Evolutionary conservation across 768 basidiomycete genomes (phyloP).

Genomic region (Collybia sordida): DNA sequence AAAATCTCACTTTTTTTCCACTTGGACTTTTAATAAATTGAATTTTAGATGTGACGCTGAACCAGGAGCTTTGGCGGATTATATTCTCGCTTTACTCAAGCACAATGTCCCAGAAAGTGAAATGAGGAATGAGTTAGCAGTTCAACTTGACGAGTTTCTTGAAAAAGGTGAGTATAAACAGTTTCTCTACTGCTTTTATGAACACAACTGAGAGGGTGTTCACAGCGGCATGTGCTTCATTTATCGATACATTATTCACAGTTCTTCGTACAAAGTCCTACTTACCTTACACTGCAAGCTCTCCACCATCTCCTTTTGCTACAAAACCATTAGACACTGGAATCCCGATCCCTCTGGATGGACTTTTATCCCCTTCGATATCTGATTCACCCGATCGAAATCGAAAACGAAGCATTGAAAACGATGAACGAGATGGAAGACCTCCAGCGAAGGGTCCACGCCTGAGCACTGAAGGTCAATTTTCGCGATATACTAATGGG

Average conservation of each 20-base stretch:
- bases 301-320: slow-evolving; percentile 39
- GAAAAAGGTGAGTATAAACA: slow-evolving; percentile 66
- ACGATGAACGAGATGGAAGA: slow-evolving; percentile 60
- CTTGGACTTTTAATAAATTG: slow-evolving; percentile 14
- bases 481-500: slow-evolving; percentile 58
- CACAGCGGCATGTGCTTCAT: slow-evolving; percentile 59
- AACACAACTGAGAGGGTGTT: slow-evolving; percentile 8
- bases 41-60: slow-evolving; percentile 89
- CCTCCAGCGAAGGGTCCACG: slow-evolving; percentile 73
- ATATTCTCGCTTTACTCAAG: slow-evolving; percentile 90
- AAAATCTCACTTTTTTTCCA: slow-evolving; percentile 7
- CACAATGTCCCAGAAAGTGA: slow-evolving; percentile 83
- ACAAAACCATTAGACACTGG: slow-evolving; percentile 55
- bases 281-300: slow-evolving; percentile 60
- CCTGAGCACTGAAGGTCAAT: slow-evolving; percentile 61
- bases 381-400: slow-evolving; percentile 49
- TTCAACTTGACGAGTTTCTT: slow-evolving; percentile 89
- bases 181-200: slow-evolving; percentile 10
- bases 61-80: slow-evolving; percentile 89
- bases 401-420: slow-evolving; percentile 65
- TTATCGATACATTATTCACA: slow-evolving; percentile 85
- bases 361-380: slow-evolving; percentile 45
- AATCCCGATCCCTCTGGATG: slow-evolving; percentile 80
- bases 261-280: slow-evolving; percentile 85
- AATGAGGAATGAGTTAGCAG: slow-evolving; percentile 73